Conservation (phyloP, 2,329 filamentous ascomycete genomes). For the Chaetomium strumarium region DNA sequence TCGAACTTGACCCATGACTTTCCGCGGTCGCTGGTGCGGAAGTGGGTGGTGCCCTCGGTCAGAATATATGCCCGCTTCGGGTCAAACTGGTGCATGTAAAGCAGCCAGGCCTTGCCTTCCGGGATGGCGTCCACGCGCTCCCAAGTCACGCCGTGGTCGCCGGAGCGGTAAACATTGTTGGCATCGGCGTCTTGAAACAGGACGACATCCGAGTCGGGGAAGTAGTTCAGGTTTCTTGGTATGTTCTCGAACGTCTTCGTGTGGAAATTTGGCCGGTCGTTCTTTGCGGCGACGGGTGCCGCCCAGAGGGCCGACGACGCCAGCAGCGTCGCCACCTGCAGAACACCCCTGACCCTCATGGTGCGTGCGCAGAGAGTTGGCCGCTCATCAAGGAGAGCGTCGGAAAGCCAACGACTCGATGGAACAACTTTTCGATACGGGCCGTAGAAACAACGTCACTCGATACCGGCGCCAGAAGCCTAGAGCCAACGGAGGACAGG, state of each 20-base stretch:
- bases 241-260: constrained; percentile 59
- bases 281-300: constrained; percentile 45
- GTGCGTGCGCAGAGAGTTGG: constrained; percentile 33
- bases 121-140: constrained; percentile 57
- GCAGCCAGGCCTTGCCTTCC: constrained; percentile 53
- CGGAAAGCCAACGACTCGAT: neutral
- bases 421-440: neutral
- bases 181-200: constrained; percentile 64
- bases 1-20: constrained; percentile 74
- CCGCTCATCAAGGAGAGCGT: constrained; percentile 38
- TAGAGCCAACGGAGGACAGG: too few species aligned
- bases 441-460: neutral
- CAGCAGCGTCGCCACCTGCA: constrained; percentile 46
- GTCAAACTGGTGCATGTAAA: constrained; percentile 76
- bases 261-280: constrained; percentile 60
- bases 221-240: constrained; percentile 74
- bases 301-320: constrained; percentile 44
- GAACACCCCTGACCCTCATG: constrained; percentile 49
- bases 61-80: constrained; percentile 73
- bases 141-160: constrained; percentile 78
- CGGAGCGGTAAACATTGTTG: constrained; percentile 67
- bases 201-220: constrained; percentile 79
- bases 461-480: neutral
- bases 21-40: constrained; percentile 76
- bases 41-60: constrained; percentile 65